Base-by-base conservation (phyloP, 1,284 basidiomycete genomes). In the Rhodotorula sp. region DNA sequence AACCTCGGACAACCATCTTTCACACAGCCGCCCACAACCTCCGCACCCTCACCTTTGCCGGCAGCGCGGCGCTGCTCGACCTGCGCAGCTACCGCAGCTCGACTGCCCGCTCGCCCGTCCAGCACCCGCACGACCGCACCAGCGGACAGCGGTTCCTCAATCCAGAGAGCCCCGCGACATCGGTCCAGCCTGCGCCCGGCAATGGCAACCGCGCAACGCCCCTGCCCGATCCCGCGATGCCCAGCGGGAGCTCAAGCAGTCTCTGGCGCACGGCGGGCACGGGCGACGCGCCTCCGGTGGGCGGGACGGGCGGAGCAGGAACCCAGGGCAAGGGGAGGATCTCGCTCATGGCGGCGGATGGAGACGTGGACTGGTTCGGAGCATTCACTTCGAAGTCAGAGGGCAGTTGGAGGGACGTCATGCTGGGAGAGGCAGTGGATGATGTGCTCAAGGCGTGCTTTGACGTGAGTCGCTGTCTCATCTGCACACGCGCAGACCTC, bases 51-150 rank as follows among this genome's bases (percentile, higher is more conserved):
- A 74, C 73, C 3, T 27, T 57, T 16, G 67, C 66, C 16, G 44
- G 66, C 1, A 55, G 55, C 9, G 65, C 67, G 21, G 69, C 64
- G 8, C 65, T 74, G 25, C 50, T 74, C 58, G 73, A 74, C 59
- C 54, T 74, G 7, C 67, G 67, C 25, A 25, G 41, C 10, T 70
- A 69, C 62, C 56, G 61, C 13, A 25, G 61, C 2, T 7, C 50
- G 3, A 23, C 14, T 41, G 56, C 25, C 14, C 23, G 10, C 42
- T 12, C 42, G 27, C 44, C 56, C 3, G 23, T 58, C 9, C 42
- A 44, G 5, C 56, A 45, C 42, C 44, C 56, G 7, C 7, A 45
- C 12, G 49, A 50, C 27, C 25, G 53, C 25, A 14, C 7, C 14
- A 34, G 49, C 12, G 56, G 16, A 12, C 21, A 46, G 19, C 46